A percentile compares a stretch with the other conserved stretches of the same genome.
phyloP scores from a whole-genome alignment of 176 grass and related monocot species.

The Triticum turgidum region DNA sequence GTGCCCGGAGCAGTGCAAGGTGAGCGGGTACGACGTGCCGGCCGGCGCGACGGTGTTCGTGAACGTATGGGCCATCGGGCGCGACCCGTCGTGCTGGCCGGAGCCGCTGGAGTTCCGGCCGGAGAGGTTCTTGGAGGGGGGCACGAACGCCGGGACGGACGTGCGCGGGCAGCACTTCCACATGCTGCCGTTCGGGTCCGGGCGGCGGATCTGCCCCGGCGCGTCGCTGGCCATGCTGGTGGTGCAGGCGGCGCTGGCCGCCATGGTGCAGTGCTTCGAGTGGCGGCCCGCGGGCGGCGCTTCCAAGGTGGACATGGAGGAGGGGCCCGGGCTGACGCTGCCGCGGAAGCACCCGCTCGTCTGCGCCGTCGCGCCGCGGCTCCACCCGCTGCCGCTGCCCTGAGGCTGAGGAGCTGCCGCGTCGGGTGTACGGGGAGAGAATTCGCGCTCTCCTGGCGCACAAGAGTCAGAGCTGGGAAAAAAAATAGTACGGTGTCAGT shows the following conservation, averaged over 20 bases:
- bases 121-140: slow-evolving; percentile 39
- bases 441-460: neutral
- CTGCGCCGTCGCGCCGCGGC: slow-evolving; percentile 26
- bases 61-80: slow-evolving; percentile 65
- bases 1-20: slow-evolving; percentile 28
- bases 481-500: no score
- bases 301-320: slow-evolving; percentile 61
- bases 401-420: neutral
- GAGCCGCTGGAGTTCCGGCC: slow-evolving; percentile 64
- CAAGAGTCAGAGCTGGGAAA: no score
- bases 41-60: slow-evolving; percentile 44
- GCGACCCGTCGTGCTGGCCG: slow-evolving; percentile 47
- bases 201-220: slow-evolving; percentile 66
- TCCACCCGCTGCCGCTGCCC: slow-evolving; percentile 13
- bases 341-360: slow-evolving; percentile 36
- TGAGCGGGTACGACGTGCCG: slow-evolving; percentile 57
- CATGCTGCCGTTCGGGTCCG: slow-evolving; percentile 65
- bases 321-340: slow-evolving; percentile 46
- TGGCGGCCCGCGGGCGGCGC: slow-evolving; percentile 42
- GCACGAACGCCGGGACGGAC: slow-evolving; percentile 15
- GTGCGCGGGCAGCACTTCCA: slow-evolving; percentile 77
- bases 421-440: neutral
- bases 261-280: slow-evolving; percentile 69
- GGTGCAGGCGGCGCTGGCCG: slow-evolving; percentile 44
- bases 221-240: slow-evolving; percentile 54